phyloP scores from a whole-genome alignment of 2,329 filamentous ascomycete genomes.

The Tolypocladium pustulatum region DNA sequence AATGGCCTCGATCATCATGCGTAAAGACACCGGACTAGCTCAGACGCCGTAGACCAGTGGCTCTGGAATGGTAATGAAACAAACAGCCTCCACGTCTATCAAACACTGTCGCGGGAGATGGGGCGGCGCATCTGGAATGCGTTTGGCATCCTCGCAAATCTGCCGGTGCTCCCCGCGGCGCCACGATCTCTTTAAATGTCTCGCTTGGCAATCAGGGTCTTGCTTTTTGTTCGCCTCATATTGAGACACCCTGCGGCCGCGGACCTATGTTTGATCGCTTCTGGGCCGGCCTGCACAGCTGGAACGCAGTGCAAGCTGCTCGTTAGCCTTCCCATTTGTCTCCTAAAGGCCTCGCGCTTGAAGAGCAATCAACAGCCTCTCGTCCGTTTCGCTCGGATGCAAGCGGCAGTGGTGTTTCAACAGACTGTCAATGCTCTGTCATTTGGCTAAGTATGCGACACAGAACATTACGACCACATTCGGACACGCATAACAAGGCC shows the following conservation, averaged over 20 bases:
- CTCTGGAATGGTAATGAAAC: neutral
- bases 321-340: neutral
- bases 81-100: neutral
- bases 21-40: neutral
- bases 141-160: neutral
- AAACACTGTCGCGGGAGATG: neutral
- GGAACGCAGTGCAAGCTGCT: neutral
- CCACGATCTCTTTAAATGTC: neutral
- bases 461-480: neutral
- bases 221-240: neutral
- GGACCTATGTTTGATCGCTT: neutral
- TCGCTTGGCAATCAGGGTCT: neutral
- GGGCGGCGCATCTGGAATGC: neutral
- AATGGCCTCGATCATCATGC: neutral
- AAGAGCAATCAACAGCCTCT: neutral
- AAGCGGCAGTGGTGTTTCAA: neutral
- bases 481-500: neutral
- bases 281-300: neutral
- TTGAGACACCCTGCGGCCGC: neutral
- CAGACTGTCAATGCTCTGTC: neutral
- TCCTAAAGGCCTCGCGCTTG: neutral
- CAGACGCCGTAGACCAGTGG: neutral
- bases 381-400: neutral
- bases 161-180: neutral
- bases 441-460: neutral